phyloP scores from a whole-genome alignment of 768 basidiomycete species.

The Pisolithus tinctorius region DNA sequence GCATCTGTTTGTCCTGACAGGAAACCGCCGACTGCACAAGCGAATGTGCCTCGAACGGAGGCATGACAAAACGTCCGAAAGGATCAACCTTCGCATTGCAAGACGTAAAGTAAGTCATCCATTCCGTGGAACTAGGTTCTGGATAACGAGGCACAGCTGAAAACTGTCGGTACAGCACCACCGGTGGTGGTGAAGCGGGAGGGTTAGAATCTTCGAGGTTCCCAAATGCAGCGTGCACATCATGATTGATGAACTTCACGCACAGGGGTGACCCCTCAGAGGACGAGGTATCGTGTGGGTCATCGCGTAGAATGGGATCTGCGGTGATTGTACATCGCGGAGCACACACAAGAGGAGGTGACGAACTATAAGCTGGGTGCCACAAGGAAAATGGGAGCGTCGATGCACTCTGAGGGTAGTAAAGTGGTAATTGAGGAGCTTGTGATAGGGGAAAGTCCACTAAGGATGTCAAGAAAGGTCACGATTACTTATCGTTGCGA shows the following conservation, averaged over 20 bases:
- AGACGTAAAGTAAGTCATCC: constrained; percentile 5
- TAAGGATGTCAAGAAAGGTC: constrained; percentile 3
- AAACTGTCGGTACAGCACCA: background rate
- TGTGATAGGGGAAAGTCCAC: constrained; percentile 12
- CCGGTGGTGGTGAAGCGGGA: background rate
- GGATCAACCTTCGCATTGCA: background rate
- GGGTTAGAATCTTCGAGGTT: constrained; percentile 2
- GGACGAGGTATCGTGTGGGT: constrained; percentile 22
- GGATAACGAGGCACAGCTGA: background rate
- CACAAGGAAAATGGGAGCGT: constrained; percentile 13
- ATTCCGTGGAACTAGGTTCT: background rate
- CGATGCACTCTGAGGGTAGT: constrained; percentile 12
- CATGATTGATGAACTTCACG: constrained; percentile 8
- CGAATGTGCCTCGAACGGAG: background rate
- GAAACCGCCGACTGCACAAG: background rate
- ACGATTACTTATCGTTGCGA: background rate
- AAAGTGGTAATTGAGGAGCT: constrained; percentile 11
- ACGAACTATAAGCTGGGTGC: constrained; percentile 20
- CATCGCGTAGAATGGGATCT: constrained; percentile 10
- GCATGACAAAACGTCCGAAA: background rate
- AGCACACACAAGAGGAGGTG: constrained; percentile 10
- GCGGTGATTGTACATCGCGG: constrained; percentile 2
- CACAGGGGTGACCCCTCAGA: constrained; percentile 13
- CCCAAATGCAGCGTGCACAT: constrained; percentile 4
- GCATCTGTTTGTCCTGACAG: constrained; percentile 10